phyloP scores from a whole-genome alignment of 495 filamentous ascomycete genomes.

The Thozetella sp. region DNA sequence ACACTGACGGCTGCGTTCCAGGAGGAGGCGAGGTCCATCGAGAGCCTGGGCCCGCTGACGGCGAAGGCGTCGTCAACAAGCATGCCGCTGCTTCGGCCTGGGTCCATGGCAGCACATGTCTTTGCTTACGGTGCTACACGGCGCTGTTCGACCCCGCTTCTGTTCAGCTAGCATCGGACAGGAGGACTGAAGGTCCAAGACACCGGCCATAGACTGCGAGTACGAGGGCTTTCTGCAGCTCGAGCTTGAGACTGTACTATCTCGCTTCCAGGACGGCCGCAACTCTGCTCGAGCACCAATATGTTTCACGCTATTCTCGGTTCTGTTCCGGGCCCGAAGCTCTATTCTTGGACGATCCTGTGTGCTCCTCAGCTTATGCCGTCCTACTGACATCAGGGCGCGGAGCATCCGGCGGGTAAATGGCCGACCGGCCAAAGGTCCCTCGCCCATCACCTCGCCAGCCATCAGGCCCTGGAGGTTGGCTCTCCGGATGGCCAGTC shows the following conservation, averaged over 20 bases:
- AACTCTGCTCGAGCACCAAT: not conserved
- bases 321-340: constrained; percentile 6
- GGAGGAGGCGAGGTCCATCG: not conserved
- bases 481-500: constrained; percentile 8
- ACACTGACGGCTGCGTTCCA: not conserved
- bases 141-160: not conserved
- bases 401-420: constrained; percentile 17
- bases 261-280: not conserved
- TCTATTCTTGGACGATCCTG: constrained; percentile 16
- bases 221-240: not conserved
- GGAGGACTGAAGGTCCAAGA: constrained; percentile 3
- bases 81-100: not conserved
- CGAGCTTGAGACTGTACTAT: not conserved
- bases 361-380: constrained; percentile 4
- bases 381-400: constrained; percentile 9
- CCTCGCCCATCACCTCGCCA: constrained; percentile 3
- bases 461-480: constrained; percentile 7
- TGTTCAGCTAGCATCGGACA: not conserved
- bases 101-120: constrained; percentile 4
- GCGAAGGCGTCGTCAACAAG: not conserved
- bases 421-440: constrained; percentile 4
- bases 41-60: not conserved
- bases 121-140: constrained; percentile 7
- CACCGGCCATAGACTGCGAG: not conserved
- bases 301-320: constrained; percentile 7